Evolutionary conservation across 2,329 filamentous ascomycete genomes (phyloP).

Genomic region (Alternaria gansuensis): DNA sequence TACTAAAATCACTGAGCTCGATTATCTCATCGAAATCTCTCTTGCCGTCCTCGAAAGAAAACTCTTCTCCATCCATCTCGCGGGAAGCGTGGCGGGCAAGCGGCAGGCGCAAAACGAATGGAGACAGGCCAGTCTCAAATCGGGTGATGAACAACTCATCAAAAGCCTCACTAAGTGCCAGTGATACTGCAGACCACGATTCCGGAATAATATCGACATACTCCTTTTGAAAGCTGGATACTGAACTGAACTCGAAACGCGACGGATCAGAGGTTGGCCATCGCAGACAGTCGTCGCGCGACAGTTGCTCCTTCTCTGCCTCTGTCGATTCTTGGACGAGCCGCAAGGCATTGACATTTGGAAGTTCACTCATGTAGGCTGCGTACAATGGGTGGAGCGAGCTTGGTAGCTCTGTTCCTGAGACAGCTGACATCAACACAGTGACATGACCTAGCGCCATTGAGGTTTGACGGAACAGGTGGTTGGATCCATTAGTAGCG

Average conservation of each 20-base stretch:
- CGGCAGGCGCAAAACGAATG: slow-evolving; percentile 87
- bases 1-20: slow-evolving; percentile 79
- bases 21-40: slow-evolving; percentile 85
- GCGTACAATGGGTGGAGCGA: slow-evolving; percentile 53
- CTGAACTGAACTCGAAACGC: slow-evolving; percentile 51
- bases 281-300: slow-evolving; percentile 48
- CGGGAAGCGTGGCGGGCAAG: slow-evolving; percentile 82
- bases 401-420: slow-evolving; percentile 39
- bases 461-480: slow-evolving; percentile 63
- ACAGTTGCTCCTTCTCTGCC: slow-evolving; percentile 58
- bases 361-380: slow-evolving; percentile 65
- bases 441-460: slow-evolving; percentile 50
- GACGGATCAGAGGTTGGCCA: slow-evolving; percentile 53
- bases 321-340: slow-evolving; percentile 68
- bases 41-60: slow-evolving; percentile 82
- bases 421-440: slow-evolving; percentile 53
- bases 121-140: slow-evolving; percentile 75
- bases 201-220: slow-evolving; percentile 86
- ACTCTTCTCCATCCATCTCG: slow-evolving; percentile 80
- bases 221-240: slow-evolving; percentile 72
- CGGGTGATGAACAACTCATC: slow-evolving; percentile 92
- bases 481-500: slow-evolving; percentile 64
- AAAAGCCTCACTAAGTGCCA: slow-evolving; percentile 81
- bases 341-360: slow-evolving; percentile 72
- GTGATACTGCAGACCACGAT: slow-evolving; percentile 84